Evolutionary conservation across 2,329 filamentous ascomycete species (phyloP).

Genomic region (Corinectria fuckeliana): DNA sequence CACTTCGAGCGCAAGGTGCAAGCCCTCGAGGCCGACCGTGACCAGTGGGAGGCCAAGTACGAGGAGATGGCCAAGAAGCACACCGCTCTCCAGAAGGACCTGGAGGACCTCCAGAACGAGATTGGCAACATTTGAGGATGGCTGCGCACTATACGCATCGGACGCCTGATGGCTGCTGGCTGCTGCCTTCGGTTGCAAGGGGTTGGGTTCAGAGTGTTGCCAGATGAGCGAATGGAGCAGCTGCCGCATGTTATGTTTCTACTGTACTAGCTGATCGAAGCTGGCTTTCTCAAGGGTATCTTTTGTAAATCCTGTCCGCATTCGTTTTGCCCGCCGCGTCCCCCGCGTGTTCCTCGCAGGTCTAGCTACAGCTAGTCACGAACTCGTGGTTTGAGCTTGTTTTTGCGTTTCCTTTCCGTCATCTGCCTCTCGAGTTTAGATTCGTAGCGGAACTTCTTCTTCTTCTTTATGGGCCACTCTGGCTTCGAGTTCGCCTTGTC

Average conservation of each 20-base stretch:
- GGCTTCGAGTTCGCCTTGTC: conserved; percentile 38
- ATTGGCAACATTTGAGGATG: conserved; percentile 85
- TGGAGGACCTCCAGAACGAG: conserved; percentile 88
- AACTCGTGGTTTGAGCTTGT: conserved; percentile 59
- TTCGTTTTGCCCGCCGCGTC: conserved; percentile 6
- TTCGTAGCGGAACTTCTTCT: conserved; percentile 93
- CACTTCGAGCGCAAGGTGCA: conserved; percentile 99
- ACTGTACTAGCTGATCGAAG: conserved; percentile 41
- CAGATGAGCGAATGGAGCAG: conserved; percentile 39
- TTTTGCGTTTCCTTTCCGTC: conserved; percentile 72
- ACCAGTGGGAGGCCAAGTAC: conserved; percentile 97
- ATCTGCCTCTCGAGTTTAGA: conserved; percentile 83
- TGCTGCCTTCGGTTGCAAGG: conserved; percentile 32
- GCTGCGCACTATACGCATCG: conserved; percentile 23
- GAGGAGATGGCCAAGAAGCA: conserved; percentile 97
- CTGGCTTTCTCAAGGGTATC: conserved; percentile 42
- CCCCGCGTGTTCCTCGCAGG: conserved; percentile 9
- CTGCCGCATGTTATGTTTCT: conserved; percentile 42
- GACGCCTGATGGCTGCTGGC: conserved; percentile 32
- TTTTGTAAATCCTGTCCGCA: conserved; percentile 34
- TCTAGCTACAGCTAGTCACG: conserved; percentile 10
- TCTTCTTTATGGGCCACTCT: conserved; percentile 74
- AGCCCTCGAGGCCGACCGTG: conserved; percentile 88
- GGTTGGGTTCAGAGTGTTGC: conserved; percentile 33
- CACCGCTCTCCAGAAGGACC: conserved; percentile 81